These are phyloP conservation scores for Hsuehochloa calcarea DNA, from an alignment of 176 grass and related monocot species.

Conservation along the genomic window DNA sequence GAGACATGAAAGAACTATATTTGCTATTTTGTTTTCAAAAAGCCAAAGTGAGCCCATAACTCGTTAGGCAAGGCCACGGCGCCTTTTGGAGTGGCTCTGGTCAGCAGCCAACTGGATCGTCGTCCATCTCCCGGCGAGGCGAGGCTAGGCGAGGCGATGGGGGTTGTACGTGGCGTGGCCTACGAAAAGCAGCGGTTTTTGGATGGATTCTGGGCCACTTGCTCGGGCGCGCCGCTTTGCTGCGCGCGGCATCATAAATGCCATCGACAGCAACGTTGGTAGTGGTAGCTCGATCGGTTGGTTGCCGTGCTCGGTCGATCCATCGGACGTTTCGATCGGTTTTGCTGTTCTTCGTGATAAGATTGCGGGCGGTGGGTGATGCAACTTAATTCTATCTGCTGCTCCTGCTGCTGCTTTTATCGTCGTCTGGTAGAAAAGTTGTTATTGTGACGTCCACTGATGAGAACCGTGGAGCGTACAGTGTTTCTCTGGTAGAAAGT, in stretches of 20 bases:
- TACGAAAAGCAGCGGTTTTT: constrained; percentile 30
- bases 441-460: background rate
- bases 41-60: too few relatives aligned
- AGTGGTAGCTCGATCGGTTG: background rate
- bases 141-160: background rate
- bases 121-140: background rate
- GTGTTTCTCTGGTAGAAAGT: background rate
- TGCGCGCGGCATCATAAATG: background rate
- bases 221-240: background rate
- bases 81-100: background rate
- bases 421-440: too few relatives aligned
- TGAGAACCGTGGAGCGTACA: background rate
- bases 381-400: background rate
- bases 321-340: background rate
- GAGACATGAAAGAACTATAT: too few relatives aligned
- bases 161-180: background rate
- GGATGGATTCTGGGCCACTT: constrained; percentile 14
- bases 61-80: constrained; percentile 34
- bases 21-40: too few relatives aligned
- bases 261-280: background rate
- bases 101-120: background rate
- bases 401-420: background rate
- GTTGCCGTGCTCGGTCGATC: background rate
- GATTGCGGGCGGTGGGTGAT: background rate
- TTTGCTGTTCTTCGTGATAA: background rate